A percentile compares a stretch with the other conserved stretches of the same genome.
These are phyloP conservation scores for Obelidium mucronatum DNA, from an alignment of 192 early-diverging fungal species.

Conservation along the genomic window DNA sequence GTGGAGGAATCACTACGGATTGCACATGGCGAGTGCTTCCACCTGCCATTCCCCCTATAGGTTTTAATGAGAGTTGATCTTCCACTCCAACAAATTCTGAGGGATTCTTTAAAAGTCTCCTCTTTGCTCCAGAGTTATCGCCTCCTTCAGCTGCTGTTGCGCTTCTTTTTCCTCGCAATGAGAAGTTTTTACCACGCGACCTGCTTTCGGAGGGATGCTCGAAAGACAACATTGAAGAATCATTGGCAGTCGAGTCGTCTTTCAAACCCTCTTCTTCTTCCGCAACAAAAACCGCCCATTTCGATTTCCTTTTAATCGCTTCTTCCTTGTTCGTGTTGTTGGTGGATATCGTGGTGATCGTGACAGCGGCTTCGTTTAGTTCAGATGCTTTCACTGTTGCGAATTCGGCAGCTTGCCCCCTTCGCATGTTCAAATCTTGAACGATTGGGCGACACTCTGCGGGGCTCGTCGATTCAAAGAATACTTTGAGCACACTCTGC, in stretches of 20 bases:
- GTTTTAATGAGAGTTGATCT: too few relatives aligned
- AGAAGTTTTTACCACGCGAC: too few relatives aligned
- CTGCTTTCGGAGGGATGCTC: too few relatives aligned
- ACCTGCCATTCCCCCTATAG: neutral
- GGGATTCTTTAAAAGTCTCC: too few relatives aligned
- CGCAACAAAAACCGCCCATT: conserved; percentile 14
- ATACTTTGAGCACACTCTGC: conserved; percentile 24
- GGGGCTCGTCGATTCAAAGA: neutral
- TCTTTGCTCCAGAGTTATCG: too few relatives aligned
- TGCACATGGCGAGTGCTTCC: too few relatives aligned
- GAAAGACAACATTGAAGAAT: neutral
- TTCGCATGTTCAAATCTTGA: conserved; percentile 6
- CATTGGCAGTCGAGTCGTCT: neutral
- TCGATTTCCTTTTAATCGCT: neutral
- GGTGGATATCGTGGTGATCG: neutral
- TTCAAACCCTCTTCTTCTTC: too few relatives aligned
- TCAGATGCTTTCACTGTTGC: neutral
- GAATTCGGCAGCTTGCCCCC: neutral
- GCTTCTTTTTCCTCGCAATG: too few relatives aligned
- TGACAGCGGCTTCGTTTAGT: neutral
- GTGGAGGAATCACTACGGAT: neutral
- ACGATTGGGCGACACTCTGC: conserved; percentile 11
- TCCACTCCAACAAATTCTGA: too few relatives aligned
- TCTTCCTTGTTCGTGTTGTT: neutral
- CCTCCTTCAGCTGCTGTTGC: too few relatives aligned